Percentiles rank a stretch among this genome's conserved stretches.
phyloP scores from a whole-genome alignment of 345 rosid species.

The Lepidium didymum region DNA sequence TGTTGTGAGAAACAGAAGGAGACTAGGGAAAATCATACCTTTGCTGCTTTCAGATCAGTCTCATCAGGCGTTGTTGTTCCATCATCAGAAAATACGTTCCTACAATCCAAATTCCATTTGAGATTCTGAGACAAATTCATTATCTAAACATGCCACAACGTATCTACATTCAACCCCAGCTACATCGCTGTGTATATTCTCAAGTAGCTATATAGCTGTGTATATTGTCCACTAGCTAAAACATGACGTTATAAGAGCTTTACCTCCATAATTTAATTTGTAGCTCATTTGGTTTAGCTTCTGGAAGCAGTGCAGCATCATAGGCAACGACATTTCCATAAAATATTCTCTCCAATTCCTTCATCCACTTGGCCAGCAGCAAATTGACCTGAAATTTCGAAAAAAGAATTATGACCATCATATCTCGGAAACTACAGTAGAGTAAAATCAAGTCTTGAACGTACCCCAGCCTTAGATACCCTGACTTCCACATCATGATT shows the following conservation, averaged over 20 bases:
- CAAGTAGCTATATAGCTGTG: too few relatives aligned
- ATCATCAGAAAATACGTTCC: conserved; percentile 86
- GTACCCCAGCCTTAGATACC: conserved; percentile 92
- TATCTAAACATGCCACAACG: background rate
- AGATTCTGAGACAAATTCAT: background rate
- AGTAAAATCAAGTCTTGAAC: conserved; percentile 2
- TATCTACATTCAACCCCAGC: background rate
- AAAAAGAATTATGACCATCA: background rate
- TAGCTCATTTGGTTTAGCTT: conserved; percentile 67
- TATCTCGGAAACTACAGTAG: background rate
- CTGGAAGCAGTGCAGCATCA: conserved; percentile 79
- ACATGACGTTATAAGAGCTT: background rate
- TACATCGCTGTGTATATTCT: too few relatives aligned
- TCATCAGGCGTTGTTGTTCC: conserved; percentile 57
- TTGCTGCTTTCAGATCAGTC: conserved; percentile 51
- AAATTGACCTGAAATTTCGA: conserved; percentile 66
- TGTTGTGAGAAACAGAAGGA: conserved; percentile 1
- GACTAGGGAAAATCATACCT: conserved; percentile 43
- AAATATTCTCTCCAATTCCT: conserved; percentile 90
- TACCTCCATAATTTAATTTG: conserved; percentile 79
- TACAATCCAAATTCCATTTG: conserved; percentile 28
- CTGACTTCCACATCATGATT: conserved; percentile 87
- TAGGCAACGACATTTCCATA: conserved; percentile 89
- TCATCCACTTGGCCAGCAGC: conserved; percentile 83
- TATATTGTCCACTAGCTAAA: background rate